These are phyloP conservation scores for Citrullus amarus DNA, from an alignment of 306 rosid species.

Conservation along the genomic window DNA sequence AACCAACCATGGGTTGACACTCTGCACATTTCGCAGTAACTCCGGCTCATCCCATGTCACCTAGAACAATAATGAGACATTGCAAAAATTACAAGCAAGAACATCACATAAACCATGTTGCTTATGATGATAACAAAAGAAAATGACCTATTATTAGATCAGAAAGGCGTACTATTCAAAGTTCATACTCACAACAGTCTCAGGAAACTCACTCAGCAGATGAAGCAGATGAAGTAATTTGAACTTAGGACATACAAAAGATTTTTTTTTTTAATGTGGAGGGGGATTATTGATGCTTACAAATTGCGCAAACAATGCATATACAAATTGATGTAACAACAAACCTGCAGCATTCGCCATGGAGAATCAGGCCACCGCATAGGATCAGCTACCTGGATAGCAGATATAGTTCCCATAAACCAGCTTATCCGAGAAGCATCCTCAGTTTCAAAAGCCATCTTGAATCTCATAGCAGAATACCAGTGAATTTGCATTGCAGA, in stretches of 20 bases:
- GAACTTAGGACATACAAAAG: neutral
- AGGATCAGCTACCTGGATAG: constrained; percentile 57
- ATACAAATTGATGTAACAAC: neutral
- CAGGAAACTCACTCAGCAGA: neutral
- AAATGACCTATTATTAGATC: neutral
- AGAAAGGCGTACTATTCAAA: neutral
- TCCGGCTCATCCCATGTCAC: constrained; percentile 98
- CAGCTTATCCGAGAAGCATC: constrained; percentile 93
- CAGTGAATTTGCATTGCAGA: constrained; percentile 72
- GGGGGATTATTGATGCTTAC: neutral
- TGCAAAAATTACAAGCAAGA: constrained; percentile 9
- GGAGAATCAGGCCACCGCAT: constrained; percentile 84
- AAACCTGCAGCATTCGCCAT: constrained; percentile 87
- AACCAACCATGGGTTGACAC: constrained; percentile 92
- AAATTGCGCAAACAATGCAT: neutral
- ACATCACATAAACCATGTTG: neutral
- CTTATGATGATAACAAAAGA: neutral
- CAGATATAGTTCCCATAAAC: constrained; percentile 95
- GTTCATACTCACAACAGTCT: neutral
- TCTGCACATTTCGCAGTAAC: constrained; percentile 76
- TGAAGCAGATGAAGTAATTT: neutral
- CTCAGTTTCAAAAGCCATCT: constrained; percentile 97
- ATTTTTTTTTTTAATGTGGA: neutral
- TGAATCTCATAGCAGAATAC: constrained; percentile 87
- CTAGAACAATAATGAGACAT: constrained; percentile 26